These are phyloP conservation scores for Pythium phragmiticola DNA, from an alignment of 352 stramenopile genomes.

Conservation along the genomic window DNA sequence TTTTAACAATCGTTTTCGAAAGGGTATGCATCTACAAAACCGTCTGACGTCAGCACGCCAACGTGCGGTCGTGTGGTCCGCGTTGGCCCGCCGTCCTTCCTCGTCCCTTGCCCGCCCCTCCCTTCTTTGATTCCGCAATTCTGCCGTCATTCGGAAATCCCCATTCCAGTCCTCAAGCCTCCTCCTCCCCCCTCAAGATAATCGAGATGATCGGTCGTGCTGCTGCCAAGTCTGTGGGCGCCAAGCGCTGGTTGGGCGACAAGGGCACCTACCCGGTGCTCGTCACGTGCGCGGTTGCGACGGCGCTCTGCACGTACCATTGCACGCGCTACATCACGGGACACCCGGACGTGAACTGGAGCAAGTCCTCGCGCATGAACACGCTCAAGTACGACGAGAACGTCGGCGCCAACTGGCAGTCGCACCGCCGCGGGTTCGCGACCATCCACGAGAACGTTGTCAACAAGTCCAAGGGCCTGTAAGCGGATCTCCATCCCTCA, in stretches of 20 bases:
- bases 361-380: conserved; percentile 74
- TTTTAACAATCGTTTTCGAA: conserved; percentile 10
- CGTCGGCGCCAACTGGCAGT: conserved; percentile 64
- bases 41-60: conserved; percentile 29
- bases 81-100: not conserved
- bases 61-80: conserved; percentile 15
- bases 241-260: conserved; percentile 75
- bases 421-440: conserved; percentile 72
- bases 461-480: conserved; percentile 76
- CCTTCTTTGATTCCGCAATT: not conserved
- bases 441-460: conserved; percentile 71
- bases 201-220: conserved; percentile 40
- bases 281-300: conserved; percentile 60
- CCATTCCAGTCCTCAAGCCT: conserved; percentile 36
- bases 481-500: conserved; percentile 1
- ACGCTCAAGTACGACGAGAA: conserved; percentile 69
- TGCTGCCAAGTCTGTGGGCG: conserved; percentile 45
- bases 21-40: conserved; percentile 2
- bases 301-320: conserved; percentile 68
- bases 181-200: conserved; percentile 1
- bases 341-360: conserved; percentile 77
- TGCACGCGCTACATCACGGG: conserved; percentile 66
- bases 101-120: conserved; percentile 8
- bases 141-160: conserved; percentile 68
- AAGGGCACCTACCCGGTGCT: conserved; percentile 77